Conservation (phyloP, 768 basidiomycete species). For the Leccinum aurantiacum region DNA sequence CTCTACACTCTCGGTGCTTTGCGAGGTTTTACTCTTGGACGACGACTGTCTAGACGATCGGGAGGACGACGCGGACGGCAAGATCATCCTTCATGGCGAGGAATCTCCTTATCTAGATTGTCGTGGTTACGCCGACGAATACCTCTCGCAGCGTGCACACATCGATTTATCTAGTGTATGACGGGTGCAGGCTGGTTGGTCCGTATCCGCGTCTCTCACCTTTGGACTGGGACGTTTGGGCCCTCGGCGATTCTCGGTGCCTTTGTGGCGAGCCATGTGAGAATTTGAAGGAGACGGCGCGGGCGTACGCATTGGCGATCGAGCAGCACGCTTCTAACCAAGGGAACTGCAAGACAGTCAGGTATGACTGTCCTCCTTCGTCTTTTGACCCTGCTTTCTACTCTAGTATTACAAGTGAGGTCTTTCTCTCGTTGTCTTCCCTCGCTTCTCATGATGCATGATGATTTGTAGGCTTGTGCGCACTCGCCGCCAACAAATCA, state of each 20-base stretch:
- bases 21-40: background rate
- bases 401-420: conserved; percentile 9
- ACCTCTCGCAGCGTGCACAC: conserved; percentile 10
- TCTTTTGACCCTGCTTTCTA: conserved; percentile 2
- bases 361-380: conserved; percentile 12
- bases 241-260: conserved; percentile 57
- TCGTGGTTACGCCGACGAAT: background rate
- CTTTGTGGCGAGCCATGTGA: conserved; percentile 45
- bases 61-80: background rate
- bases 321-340: conserved; percentile 8
- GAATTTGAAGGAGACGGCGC: conserved; percentile 52
- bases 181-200: conserved; percentile 39
- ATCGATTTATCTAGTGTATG: conserved; percentile 68
- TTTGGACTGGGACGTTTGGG: conserved; percentile 58
- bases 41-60: background rate
- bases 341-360: background rate
- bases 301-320: conserved; percentile 46
- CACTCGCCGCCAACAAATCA: background rate
- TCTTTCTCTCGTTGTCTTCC: background rate
- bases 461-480: conserved; percentile 9
- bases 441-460: conserved; percentile 2
- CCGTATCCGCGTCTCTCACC: conserved; percentile 46
- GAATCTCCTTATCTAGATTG: background rate
- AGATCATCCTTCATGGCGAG: background rate
- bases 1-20: conserved; percentile 34